phyloP scores from a whole-genome alignment of 2,329 filamentous ascomycete genomes.

The Aspergillus sergii region DNA sequence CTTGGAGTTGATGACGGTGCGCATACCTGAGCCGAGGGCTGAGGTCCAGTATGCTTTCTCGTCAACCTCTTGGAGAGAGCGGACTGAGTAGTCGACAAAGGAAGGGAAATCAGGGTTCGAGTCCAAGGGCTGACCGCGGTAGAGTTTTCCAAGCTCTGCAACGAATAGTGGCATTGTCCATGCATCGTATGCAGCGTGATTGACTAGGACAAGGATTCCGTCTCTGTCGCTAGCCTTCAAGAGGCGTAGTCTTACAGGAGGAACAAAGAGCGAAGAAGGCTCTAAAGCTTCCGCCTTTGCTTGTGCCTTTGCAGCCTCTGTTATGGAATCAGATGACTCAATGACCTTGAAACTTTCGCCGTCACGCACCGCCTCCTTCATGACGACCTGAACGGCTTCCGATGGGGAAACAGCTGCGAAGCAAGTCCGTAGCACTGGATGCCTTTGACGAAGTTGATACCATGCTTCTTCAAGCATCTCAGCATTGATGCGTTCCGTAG shows the following conservation, averaged over 20 bases:
- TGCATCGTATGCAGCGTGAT: slow-evolving; percentile 41
- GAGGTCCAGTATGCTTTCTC: slow-evolving; percentile 29
- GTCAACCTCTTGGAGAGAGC: slow-evolving; percentile 20
- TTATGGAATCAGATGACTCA: slow-evolving; percentile 14
- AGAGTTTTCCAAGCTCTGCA: slow-evolving; percentile 33
- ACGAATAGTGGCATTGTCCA: slow-evolving; percentile 39
- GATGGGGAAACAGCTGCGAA: slow-evolving; percentile 31
- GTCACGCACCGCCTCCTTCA: slow-evolving; percentile 24
- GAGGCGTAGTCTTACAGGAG: slow-evolving; percentile 34
- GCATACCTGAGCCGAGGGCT: slow-evolving; percentile 15
- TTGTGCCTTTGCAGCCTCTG: slow-evolving; percentile 20
- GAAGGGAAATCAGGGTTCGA: slow-evolving; percentile 23
- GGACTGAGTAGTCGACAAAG: slow-evolving; percentile 28
- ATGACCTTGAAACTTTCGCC: slow-evolving; percentile 27
- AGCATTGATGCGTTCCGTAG: slow-evolving; percentile 26
- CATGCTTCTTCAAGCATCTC: slow-evolving; percentile 32
- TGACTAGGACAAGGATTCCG: slow-evolving; percentile 34
- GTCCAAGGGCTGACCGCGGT: slow-evolving; percentile 17
- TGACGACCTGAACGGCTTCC: slow-evolving; percentile 33
- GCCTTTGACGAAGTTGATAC: slow-evolving; percentile 31
- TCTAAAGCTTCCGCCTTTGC: slow-evolving; percentile 25
- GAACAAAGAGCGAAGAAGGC: slow-evolving; percentile 34
- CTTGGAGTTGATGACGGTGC: slow-evolving; percentile 23
- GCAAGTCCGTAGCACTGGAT: slow-evolving; percentile 37
- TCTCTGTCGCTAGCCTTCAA: slow-evolving; percentile 31